Evolutionary conservation across 2,329 filamentous ascomycete species (phyloP), one percentile per base, ranked within the genome.

Genomic region (Cercospora beticola): DNA sequence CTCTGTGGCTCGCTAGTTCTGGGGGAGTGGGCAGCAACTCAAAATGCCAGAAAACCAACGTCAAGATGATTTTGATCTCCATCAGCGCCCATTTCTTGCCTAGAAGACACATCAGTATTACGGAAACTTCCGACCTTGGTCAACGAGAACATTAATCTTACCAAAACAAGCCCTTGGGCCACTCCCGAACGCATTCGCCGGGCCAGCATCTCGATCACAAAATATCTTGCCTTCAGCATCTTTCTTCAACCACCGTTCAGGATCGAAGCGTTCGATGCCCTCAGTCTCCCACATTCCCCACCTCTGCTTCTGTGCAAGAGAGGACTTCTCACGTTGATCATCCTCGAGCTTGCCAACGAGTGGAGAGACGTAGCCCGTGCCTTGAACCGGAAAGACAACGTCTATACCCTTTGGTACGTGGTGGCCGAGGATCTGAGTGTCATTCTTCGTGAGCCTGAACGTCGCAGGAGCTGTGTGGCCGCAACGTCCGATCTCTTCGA

Each of bases 81-180:
- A 66, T 43, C 43, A 61, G 14, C 7, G 64, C 64, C 64, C 64
- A 66, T 16, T 66, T 66, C 31, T 62, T 66, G 43, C 59, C 59
- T 62, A 26, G 21, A 49, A n/a, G 3, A 8, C 5, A 30, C 16
- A 5, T n/a, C 3, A 21, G 9, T 21, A 68, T 65, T 28, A 68
- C 57, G 1, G 79, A 52, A 30, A 30, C 3, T n/a, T 43, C 16
- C 6, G 16, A 8, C 2, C 6, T 43, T n/a, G 6, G 14, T 59
- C 72, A 54, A 78, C 78, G 18, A 73, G 2, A 77, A 74, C 3
- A 81, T 70, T 0, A 65, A 73, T 72, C 23, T 64, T 66, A 33
- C 65, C 65, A 62, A 67, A 67, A 18, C 65, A 67, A n/a, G 57
- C 65, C 33, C 65, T 67, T 18, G 65, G 65, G 21, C 65, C 65